Base-by-base conservation (phyloP, 352 stramenopile genomes). In the Globisporangium barbulae region DNA sequence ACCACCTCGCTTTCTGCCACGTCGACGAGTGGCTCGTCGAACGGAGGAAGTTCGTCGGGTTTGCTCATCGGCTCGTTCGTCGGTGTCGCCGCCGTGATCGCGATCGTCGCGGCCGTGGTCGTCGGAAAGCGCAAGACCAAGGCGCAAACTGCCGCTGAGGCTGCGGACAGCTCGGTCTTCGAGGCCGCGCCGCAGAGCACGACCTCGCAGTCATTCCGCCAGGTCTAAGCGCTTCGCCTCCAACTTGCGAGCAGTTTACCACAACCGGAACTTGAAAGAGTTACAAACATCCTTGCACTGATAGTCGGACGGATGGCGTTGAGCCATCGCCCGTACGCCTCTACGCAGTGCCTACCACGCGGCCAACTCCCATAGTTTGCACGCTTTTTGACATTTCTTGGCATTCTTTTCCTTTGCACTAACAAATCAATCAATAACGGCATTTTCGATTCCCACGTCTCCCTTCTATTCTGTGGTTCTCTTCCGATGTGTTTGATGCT, bases 171-270 rank as follows among this genome's bases (percentile, higher is more conserved):
- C 49, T 25, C 28, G 28, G 49, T 28, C 2, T 9, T 55, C 22
- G 49, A 55, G 10, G 28, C 17, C 0, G 41, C 49, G 6, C 49
- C 49, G 31, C 28, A 41, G 49, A 41, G 28, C 17, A 55, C 49
- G 49, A 55, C 49, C 10, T 55, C 28, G 28, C 49, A 55, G 15
- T 28, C 49, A 10, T 55, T 55, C 49, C 49, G 9, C 8, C 49
- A 55, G 31, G 28, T 55, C 22, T 55, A 55, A 41, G 49, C 5
- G 28, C 3, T 54, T 37, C 37, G 45, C 21, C 21, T 48, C 5
- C 42, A 25, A 48, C 10, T 39, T 15, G 33, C 33, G 33, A 39
- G 10, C 33, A 7, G 8, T 39, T 39, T 12, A 39, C 33, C 33
- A 39, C 10, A 12, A 12, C 33, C 22, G 2, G 33, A 39, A 52